These are phyloP conservation scores for Nannochloris sp. DNA, from an alignment of 139 green algal genomes.

Conservation along the genomic window DNA sequence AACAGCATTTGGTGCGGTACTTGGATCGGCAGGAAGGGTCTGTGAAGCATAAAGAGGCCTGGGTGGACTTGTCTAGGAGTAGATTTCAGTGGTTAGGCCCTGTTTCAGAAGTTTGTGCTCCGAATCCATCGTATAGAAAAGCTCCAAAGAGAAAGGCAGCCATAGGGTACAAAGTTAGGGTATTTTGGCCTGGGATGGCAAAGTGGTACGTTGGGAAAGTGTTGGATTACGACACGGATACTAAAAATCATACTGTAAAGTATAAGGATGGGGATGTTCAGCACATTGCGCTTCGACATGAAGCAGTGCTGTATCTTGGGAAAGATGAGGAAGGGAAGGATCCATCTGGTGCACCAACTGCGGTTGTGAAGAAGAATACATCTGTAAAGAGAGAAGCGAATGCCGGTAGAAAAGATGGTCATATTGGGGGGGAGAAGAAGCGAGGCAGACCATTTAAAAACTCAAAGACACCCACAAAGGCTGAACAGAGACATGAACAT, in stretches of 20 bases:
- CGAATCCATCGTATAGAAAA: conserved; percentile 36
- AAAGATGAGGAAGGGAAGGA: conserved; percentile 3
- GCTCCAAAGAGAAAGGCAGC: conserved; percentile 17
- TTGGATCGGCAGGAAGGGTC: conserved; percentile 3
- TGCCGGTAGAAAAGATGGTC: neutral
- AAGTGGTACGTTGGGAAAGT: conserved; percentile 50
- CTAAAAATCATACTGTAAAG: conserved; percentile 31
- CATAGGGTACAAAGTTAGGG: conserved; percentile 27
- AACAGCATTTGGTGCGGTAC: conserved; percentile 35
- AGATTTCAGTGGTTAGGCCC: conserved; percentile 42
- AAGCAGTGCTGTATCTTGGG: conserved; percentile 42
- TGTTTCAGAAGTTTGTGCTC: conserved; percentile 2
- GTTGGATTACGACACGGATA: conserved; percentile 30
- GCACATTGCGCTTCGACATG: conserved; percentile 33
- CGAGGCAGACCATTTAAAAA: neutral
- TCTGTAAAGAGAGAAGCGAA: neutral
- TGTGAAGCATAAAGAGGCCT: conserved; percentile 27
- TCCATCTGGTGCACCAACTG: neutral
- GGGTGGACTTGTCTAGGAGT: conserved; percentile 30
- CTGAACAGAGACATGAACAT: no score
- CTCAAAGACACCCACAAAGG: no score
- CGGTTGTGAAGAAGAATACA: neutral
- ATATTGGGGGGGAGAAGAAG: neutral
- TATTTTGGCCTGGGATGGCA: conserved; percentile 59
- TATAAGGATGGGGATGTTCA: conserved; percentile 56